Evolutionary conservation across 2,329 filamentous ascomycete genomes (phyloP).

Genomic region (Cercospora brassicicola): DNA sequence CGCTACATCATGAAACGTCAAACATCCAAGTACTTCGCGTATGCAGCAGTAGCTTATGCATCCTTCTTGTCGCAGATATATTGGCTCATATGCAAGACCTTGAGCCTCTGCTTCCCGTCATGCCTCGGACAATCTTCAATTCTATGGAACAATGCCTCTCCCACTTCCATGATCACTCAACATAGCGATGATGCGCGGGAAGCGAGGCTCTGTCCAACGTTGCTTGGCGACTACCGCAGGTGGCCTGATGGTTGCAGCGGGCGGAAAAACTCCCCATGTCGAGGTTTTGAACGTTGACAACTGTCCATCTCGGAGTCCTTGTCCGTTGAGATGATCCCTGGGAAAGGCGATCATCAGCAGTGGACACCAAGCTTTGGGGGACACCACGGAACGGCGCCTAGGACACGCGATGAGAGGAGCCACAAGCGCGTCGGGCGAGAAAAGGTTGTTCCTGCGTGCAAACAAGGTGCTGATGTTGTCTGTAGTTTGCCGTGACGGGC

Average conservation of each 20-base stretch:
- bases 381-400: neutral
- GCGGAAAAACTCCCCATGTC: neutral
- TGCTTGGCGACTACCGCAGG: neutral
- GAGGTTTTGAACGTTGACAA: neutral
- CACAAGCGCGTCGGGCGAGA: neutral
- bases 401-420: neutral
- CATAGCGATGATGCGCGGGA: neutral
- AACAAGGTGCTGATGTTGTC: neutral
- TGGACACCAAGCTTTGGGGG: slow-evolving; percentile 2
- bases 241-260: neutral
- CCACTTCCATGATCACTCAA: neutral
- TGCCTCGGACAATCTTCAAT: neutral
- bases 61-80: neutral
- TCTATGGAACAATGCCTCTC: neutral
- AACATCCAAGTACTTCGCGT: neutral
- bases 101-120: neutral
- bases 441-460: neutral
- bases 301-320: neutral
- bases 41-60: neutral
- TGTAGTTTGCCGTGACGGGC: neutral
- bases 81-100: neutral
- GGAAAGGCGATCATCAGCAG: neutral
- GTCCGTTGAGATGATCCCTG: neutral
- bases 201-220: neutral
- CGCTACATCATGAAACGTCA: neutral